A percentile compares a stretch with the other conserved stretches of the same genome.
Conservation (phyloP, 768 basidiomycete genomes). For the Suillus brevipes region DNA sequence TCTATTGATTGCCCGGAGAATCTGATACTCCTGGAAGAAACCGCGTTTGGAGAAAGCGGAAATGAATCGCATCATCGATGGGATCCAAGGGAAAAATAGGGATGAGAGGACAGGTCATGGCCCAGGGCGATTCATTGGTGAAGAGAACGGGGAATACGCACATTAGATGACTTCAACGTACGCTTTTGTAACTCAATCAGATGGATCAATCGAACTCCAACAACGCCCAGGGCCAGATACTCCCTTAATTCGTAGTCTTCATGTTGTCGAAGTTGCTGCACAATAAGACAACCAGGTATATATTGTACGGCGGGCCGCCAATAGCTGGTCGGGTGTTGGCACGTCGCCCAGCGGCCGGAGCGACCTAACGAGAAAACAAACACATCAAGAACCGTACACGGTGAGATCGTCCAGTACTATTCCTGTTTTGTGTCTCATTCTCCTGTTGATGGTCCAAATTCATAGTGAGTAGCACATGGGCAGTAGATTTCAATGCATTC, state of each 20-base stretch:
- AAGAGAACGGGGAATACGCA: not conserved
- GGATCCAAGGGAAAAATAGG: not conserved
- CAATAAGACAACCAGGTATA: not conserved
- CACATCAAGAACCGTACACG: not conserved
- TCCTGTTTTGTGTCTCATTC: not conserved
- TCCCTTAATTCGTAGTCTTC: not conserved
- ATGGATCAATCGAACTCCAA: not conserved
- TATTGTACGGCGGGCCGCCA: not conserved
- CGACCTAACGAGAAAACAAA: too few species aligned
- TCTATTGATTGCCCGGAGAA: too few species aligned
- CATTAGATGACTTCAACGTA: not conserved
- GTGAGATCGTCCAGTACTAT: not conserved
- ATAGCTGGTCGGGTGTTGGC: too few species aligned
- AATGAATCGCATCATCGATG: not conserved
- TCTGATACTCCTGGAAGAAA: not conserved
- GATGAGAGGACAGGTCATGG: not conserved
- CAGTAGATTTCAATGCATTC: not conserved
- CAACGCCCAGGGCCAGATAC: not conserved
- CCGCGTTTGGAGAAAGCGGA: not conserved
- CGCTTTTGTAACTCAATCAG: not conserved
- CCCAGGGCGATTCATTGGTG: not conserved
- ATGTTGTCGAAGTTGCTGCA: not conserved
- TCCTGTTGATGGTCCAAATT: not conserved
- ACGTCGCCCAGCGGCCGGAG: too few species aligned
- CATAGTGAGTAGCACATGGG: not conserved